Evolutionary conservation across 2,329 filamentous ascomycete species (phyloP).

Genomic region (Colletotrichum camelliae): DNA sequence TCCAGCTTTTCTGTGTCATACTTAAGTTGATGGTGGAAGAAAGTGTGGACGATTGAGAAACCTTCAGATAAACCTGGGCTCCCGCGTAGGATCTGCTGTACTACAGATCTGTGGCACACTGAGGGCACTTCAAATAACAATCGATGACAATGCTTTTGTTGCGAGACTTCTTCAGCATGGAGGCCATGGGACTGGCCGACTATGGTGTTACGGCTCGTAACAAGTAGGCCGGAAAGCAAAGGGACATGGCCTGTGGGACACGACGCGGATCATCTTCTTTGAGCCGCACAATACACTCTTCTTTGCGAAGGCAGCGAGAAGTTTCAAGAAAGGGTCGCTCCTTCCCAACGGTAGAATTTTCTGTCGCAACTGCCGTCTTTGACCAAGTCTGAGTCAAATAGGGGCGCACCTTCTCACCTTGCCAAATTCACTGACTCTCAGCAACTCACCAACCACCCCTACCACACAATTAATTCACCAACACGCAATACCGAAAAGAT

Average conservation of each 20-base stretch:
- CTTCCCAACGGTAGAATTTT: background rate
- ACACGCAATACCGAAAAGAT: background rate
- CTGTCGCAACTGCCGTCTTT: background rate
- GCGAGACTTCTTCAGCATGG: too few species aligned
- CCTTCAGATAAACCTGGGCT: background rate
- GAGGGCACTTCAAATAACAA: background rate
- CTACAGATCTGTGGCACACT: background rate
- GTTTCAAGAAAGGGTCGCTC: background rate
- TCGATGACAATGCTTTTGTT: background rate
- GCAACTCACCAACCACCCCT: background rate
- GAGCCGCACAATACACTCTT: background rate
- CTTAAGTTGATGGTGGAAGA: background rate
- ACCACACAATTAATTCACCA: background rate
- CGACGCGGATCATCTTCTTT: background rate
- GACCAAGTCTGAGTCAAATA: background rate
- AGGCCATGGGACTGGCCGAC: background rate
- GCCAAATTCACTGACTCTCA: background rate
- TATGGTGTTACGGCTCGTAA: background rate
- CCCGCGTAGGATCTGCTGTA: background rate
- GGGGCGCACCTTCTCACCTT: background rate
- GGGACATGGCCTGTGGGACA: background rate
- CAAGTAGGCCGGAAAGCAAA: background rate
- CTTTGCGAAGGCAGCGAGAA: background rate
- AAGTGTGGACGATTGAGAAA: background rate
- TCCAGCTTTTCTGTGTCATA: background rate